phyloP scores from a whole-genome alignment of 306 rosid genomes.

The Gynostemma pentaphyllum region DNA sequence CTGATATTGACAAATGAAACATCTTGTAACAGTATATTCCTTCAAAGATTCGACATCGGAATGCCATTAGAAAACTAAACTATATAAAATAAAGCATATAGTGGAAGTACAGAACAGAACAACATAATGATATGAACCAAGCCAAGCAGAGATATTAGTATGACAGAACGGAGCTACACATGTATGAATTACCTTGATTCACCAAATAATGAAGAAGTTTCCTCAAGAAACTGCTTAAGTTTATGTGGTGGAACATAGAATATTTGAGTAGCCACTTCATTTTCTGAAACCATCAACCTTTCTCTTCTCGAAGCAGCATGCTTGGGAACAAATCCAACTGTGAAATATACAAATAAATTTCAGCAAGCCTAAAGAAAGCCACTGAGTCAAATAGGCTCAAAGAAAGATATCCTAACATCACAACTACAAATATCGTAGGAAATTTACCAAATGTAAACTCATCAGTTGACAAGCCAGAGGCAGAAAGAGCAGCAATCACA shows the following conservation, averaged over 20 bases:
- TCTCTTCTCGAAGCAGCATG: slow-evolving; percentile 65
- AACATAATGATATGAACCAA: neutral
- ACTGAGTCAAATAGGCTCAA: slow-evolving; percentile 6
- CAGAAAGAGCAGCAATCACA: slow-evolving; percentile 80
- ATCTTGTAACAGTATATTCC: neutral
- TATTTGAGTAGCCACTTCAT: slow-evolving; percentile 65
- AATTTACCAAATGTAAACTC: slow-evolving; percentile 75
- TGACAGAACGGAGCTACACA: neutral
- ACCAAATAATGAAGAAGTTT: slow-evolving; percentile 53
- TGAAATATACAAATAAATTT: slow-evolving; percentile 12
- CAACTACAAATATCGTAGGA: neutral
- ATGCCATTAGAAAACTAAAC: neutral
- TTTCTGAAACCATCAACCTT: slow-evolving; percentile 62
- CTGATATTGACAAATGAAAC: neutral
- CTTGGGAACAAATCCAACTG: slow-evolving; percentile 84
- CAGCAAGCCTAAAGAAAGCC: slow-evolving; percentile 7
- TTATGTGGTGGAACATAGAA: slow-evolving; percentile 95
- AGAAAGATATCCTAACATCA: slow-evolving; percentile 3
- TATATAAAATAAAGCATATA: neutral
- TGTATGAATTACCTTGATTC: slow-evolving; percentile 42
- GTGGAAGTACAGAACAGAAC: neutral
- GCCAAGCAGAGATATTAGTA: neutral
- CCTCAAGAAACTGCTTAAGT: slow-evolving; percentile 70
- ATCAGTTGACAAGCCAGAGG: slow-evolving; percentile 69
- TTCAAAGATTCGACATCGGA: neutral